Conservation (phyloP, 2,329 filamentous ascomycete species). For the Penicillium paneum region DNA sequence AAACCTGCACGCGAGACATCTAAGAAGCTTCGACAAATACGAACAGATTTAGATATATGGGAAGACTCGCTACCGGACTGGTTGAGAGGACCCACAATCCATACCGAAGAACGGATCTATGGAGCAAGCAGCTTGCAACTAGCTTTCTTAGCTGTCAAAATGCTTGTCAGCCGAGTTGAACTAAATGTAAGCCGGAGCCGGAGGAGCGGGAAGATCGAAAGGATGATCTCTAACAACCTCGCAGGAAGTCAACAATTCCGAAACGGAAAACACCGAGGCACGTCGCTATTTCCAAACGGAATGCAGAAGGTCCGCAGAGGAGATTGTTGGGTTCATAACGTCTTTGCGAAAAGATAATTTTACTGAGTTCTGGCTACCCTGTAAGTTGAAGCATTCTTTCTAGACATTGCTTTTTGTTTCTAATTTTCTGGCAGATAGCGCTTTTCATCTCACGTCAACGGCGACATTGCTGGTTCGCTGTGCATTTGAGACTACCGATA, state of each 20-base stretch:
- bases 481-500: conserved; percentile 50
- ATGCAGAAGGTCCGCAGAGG: conserved; percentile 43
- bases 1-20: conserved; percentile 44
- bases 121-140: conserved; percentile 47
- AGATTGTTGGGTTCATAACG: conserved; percentile 51
- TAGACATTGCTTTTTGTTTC: background rate
- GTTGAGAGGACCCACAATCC: conserved; percentile 36
- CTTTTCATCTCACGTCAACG: conserved; percentile 53
- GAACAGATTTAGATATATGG: conserved; percentile 47
- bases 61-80: conserved; percentile 46
- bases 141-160: conserved; percentile 45
- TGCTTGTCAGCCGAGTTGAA: conserved; percentile 48
- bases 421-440: conserved; percentile 39
- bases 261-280: conserved; percentile 47
- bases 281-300: conserved; percentile 50
- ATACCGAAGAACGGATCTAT: conserved; percentile 35
- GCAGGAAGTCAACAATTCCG: conserved; percentile 44
- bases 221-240: conserved; percentile 7
- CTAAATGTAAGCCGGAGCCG: conserved; percentile 41
- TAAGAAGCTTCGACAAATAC: conserved; percentile 46
- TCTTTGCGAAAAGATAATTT: conserved; percentile 48
- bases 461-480: conserved; percentile 53
- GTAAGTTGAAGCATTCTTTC: conserved; percentile 27
- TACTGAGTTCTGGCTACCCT: conserved; percentile 53
- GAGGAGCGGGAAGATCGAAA: background rate